These are phyloP conservation scores for Cryphonectria parasitica DNA, from an alignment of 2,329 filamentous ascomycete genomes.

Conservation along the genomic window DNA sequence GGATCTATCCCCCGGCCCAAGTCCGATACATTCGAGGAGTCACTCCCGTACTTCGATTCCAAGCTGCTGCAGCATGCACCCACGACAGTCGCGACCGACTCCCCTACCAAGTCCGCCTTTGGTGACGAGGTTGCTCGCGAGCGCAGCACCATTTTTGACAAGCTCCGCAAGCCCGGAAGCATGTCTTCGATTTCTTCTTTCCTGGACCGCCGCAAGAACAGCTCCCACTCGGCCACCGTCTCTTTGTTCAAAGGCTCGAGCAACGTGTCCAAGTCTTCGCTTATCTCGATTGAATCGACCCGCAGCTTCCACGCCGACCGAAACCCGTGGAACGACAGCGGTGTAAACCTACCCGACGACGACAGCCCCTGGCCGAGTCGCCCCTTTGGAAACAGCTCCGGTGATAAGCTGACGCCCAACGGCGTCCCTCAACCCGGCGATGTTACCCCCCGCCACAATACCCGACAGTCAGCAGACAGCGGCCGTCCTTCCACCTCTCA, in stretches of 20 bases:
- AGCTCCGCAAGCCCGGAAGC: conserved; percentile 90
- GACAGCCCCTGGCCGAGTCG: conserved; percentile 70
- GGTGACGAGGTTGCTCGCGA: conserved; percentile 79
- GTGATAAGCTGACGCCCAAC: conserved; percentile 62
- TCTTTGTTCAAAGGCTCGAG: conserved; percentile 91
- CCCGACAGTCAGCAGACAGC: conserved; percentile 86
- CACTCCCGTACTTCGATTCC: conserved; percentile 93
- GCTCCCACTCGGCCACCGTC: conserved; percentile 77
- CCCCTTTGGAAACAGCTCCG: conserved; percentile 66
- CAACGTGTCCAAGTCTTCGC: conserved; percentile 91
- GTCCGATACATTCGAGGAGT: conserved; percentile 98
- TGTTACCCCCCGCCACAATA: conserved; percentile 79
- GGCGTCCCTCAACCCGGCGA: conserved; percentile 74
- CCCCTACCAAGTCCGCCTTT: conserved; percentile 84
- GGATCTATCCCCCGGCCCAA: conserved; percentile 97
- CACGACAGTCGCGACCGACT: conserved; percentile 78
- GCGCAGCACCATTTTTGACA: conserved; percentile 83
- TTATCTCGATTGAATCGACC: conserved; percentile 94
- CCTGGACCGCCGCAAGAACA: conserved; percentile 92
- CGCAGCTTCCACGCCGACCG: conserved; percentile 88
- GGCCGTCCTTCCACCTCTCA: conserved; percentile 92
- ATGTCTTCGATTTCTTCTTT: conserved; percentile 97
- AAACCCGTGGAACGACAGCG: conserved; percentile 98
- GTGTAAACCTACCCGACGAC: conserved; percentile 90
- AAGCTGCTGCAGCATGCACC: conserved; percentile 95